These are phyloP conservation scores for Xylaria nigripes DNA, from an alignment of 495 filamentous ascomycete species.

Conservation along the genomic window DNA sequence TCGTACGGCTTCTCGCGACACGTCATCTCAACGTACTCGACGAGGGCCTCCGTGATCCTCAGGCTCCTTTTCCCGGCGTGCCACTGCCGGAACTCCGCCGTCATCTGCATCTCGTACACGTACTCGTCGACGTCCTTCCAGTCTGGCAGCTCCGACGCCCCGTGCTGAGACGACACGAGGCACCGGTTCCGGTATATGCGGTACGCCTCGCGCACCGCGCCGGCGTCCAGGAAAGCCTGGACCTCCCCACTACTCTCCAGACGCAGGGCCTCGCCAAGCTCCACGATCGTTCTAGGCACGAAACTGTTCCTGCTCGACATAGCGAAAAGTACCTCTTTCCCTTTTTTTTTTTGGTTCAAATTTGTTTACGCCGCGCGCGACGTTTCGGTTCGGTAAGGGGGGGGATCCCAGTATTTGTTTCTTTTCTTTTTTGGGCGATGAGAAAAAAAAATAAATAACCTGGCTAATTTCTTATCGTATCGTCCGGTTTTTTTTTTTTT, in stretches of 20 bases:
- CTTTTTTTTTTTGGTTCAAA: too few relatives aligned
- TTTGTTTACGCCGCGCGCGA: too few relatives aligned
- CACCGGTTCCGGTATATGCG: conserved; percentile 3
- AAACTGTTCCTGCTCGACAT: neutral
- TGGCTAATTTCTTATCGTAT: too few relatives aligned
- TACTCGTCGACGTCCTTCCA: conserved; percentile 3
- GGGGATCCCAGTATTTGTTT: too few relatives aligned
- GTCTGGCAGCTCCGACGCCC: neutral
- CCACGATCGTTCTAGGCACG: neutral
- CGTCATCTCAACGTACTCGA: neutral
- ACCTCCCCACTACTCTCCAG: neutral
- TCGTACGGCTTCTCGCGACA: neutral
- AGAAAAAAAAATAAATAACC: too few relatives aligned
- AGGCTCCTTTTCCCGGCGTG: neutral
- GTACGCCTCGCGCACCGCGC: neutral
- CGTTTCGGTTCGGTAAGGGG: too few relatives aligned
- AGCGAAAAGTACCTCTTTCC: too few relatives aligned
- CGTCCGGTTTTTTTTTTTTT: too few relatives aligned
- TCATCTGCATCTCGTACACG: neutral
- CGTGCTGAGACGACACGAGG: neutral
- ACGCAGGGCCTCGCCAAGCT: neutral
- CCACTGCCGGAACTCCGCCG: neutral
- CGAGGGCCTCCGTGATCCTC: neutral
- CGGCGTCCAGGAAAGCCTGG: neutral
- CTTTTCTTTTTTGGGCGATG: too few relatives aligned